These are phyloP conservation scores for Hemileccinum rubropunctum DNA, from an alignment of 768 basidiomycete species.

Conservation along the genomic window DNA sequence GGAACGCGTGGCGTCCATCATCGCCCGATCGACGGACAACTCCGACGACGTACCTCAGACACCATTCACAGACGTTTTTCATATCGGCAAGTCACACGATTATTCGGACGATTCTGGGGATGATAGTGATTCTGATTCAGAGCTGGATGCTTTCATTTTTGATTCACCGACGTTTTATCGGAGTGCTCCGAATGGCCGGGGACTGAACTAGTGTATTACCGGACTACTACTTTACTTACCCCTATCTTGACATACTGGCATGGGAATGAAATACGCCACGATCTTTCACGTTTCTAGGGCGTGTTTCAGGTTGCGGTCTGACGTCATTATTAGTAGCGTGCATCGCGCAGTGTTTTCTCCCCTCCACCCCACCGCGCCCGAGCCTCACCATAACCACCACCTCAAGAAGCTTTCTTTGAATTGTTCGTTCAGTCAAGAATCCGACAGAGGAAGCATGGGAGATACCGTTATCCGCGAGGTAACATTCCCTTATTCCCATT, in stretches of 20 bases:
- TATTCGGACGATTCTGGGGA: conserved; percentile 49
- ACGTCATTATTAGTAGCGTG: conserved; percentile 14
- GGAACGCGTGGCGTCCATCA: conserved; percentile 77
- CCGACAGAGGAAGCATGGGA: conserved; percentile 19
- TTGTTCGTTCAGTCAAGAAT: conserved; percentile 2
- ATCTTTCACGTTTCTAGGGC: conserved; percentile 12
- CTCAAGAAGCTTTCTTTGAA: conserved; percentile 8
- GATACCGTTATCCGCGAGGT: conserved; percentile 47
- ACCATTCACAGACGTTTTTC: conserved; percentile 78
- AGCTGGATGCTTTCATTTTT: conserved; percentile 58
- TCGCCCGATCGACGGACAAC: conserved; percentile 69
- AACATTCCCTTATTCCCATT: not conserved
- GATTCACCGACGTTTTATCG: conserved; percentile 50
- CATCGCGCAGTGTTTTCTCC: not conserved
- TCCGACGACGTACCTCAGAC: conserved; percentile 63
- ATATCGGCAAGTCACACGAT: conserved; percentile 40
- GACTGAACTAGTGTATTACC: no score
- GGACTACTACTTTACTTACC: no score
- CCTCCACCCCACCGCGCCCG: conserved; percentile 11
- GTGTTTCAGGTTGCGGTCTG: conserved; percentile 11
- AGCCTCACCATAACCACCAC: conserved; percentile 19
- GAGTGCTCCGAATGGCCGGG: conserved; percentile 44
- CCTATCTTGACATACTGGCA: no score
- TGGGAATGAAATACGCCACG: not conserved
- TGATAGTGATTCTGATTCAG: conserved; percentile 37